Percentiles rank a stretch among this genome's conserved stretches.
Conservation (phyloP, 805 yeast species). For the Metschnikowia chrysomelidarum region DNA sequence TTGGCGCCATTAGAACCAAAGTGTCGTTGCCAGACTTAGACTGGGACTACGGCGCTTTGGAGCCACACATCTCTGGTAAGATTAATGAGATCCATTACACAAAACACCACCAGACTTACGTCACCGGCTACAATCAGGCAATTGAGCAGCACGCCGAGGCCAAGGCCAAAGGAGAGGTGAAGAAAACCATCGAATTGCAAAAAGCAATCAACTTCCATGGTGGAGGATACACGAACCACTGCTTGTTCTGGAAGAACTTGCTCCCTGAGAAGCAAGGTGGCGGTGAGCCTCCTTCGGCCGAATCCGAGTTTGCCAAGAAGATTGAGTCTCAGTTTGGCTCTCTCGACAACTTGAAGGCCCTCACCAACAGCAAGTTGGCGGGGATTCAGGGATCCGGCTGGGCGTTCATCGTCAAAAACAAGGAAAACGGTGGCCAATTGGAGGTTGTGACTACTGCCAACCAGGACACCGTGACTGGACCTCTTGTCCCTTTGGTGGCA, state of each 20-base stretch:
- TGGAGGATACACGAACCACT: constrained; percentile 51
- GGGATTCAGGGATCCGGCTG: constrained; percentile 55
- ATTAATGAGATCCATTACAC: constrained; percentile 49
- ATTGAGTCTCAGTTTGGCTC: constrained; percentile 45
- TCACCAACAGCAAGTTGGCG: constrained; percentile 43
- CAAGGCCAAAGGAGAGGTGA: constrained; percentile 38
- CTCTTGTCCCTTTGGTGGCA: constrained; percentile 45
- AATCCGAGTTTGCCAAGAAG: constrained; percentile 35
- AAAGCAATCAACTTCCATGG: constrained; percentile 49
- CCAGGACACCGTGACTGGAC: constrained; percentile 48
- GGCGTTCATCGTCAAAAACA: constrained; percentile 50
- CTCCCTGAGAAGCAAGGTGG: constrained; percentile 46
- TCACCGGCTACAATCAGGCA: constrained; percentile 45
- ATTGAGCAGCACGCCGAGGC: constrained; percentile 39
- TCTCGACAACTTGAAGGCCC: constrained; percentile 39
- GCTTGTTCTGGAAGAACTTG: constrained; percentile 49
- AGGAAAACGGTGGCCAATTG: constrained; percentile 40
- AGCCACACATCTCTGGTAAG: constrained; percentile 46
- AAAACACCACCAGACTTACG: constrained; percentile 52
- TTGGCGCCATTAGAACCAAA: constrained; percentile 22
- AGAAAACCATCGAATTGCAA: constrained; percentile 42
- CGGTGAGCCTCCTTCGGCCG: constrained; percentile 24
- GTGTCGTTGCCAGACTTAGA: constrained; percentile 43
- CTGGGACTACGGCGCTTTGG: constrained; percentile 47
- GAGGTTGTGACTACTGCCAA: constrained; percentile 46